phyloP scores from a whole-genome alignment of 1,284 basidiomycete genomes.

The Cutaneotrichosporon cavernicola region DNA sequence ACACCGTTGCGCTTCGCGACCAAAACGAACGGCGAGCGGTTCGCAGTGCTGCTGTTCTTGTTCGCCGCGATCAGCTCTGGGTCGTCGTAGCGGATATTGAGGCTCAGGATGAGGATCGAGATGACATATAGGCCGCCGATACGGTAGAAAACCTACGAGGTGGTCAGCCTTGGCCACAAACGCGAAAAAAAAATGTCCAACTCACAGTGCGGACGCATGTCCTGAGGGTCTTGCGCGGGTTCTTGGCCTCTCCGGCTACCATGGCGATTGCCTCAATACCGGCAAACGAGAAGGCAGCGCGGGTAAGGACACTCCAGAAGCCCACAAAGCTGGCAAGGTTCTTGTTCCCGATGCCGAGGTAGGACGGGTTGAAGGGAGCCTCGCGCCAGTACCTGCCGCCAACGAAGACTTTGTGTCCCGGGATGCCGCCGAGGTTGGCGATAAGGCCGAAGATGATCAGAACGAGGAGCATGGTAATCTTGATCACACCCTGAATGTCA shows the following conservation, averaged over 20 bases:
- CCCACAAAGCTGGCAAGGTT: conserved; percentile 58
- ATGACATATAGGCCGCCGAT: conserved; percentile 63
- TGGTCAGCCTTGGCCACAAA: too few species aligned
- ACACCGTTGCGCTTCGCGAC: conserved; percentile 66
- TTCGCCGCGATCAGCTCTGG: conserved; percentile 56
- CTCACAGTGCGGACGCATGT: conserved; percentile 64
- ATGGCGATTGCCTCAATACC: conserved; percentile 52
- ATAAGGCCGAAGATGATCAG: conserved; percentile 64
- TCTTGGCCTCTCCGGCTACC: conserved; percentile 55
- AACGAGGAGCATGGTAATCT: conserved; percentile 62
- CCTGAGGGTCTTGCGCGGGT: conserved; percentile 67
- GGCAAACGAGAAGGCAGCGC: conserved; percentile 39
- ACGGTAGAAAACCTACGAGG: conserved; percentile 59
- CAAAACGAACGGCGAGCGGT: conserved; percentile 77
- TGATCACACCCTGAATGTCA: conserved; percentile 54
- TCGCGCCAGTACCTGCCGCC: conserved; percentile 62
- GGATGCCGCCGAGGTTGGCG: conserved; percentile 69
- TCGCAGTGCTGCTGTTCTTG: conserved; percentile 60
- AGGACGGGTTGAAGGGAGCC: conserved; percentile 54
- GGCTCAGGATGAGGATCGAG: conserved; percentile 21
- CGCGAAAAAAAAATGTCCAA: too few species aligned
- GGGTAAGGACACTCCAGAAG: conserved; percentile 61
- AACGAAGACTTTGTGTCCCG: conserved; percentile 56
- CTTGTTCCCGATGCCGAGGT: conserved; percentile 20
- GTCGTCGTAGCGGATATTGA: conserved; percentile 51